phyloP scores from a whole-genome alignment of 805 yeast genomes.

The Schwanniomyces yamadae region DNA sequence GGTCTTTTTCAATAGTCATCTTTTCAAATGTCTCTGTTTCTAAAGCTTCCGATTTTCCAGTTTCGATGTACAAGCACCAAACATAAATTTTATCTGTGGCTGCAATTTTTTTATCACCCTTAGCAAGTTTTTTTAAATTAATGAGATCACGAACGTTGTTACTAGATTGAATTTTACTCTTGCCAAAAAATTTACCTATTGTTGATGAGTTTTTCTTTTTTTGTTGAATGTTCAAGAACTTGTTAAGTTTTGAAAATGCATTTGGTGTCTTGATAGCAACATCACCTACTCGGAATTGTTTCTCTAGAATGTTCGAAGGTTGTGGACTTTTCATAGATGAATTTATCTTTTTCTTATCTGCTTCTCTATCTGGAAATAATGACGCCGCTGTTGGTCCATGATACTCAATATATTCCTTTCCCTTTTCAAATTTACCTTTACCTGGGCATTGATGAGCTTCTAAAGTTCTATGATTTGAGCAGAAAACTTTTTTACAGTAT shows the following conservation, averaged over 20 bases:
- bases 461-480: constrained; percentile 48
- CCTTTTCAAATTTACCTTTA: constrained; percentile 5
- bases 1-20: constrained; percentile 25
- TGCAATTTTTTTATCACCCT: constrained; percentile 50
- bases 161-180: background rate
- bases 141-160: constrained; percentile 28
- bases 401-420: constrained; percentile 5
- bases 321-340: constrained; percentile 15
- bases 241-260: constrained; percentile 27
- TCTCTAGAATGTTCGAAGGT: constrained; percentile 26
- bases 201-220: constrained; percentile 4
- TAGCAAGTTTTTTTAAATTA: constrained; percentile 45
- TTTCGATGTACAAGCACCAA: constrained; percentile 42
- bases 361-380: constrained; percentile 52
- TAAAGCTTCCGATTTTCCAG: constrained; percentile 12
- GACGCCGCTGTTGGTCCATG: constrained; percentile 42
- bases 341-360: constrained; percentile 38
- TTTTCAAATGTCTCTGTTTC: constrained; percentile 23
- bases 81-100: constrained; percentile 47
- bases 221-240: constrained; percentile 26
- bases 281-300: constrained; percentile 29
- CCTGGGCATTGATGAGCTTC: constrained; percentile 34
- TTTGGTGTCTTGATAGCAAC: constrained; percentile 17
- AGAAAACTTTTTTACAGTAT: constrained; percentile 44
- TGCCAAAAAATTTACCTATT: constrained; percentile 7